Percentiles rank a stretch among this genome's conserved stretches.
Evolutionary conservation across 805 yeast genomes (phyloP).

Genomic region (Huiozyma sinensis): DNA sequence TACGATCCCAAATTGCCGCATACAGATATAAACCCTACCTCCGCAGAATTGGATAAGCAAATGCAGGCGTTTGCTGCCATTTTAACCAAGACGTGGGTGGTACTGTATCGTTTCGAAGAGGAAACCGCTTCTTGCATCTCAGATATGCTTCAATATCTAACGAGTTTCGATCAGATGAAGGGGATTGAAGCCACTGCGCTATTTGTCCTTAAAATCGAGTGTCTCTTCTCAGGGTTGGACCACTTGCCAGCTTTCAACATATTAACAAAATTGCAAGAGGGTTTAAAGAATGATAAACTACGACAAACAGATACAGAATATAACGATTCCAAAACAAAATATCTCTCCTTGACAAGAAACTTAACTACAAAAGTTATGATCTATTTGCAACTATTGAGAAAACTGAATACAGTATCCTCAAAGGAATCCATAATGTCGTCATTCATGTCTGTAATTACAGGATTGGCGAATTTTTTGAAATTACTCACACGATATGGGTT

Average conservation of each 20-base stretch:
- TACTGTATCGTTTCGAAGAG: constrained; percentile 82
- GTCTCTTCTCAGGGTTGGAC: constrained; percentile 70
- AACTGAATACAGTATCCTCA: constrained; percentile 32
- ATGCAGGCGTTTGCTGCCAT: constrained; percentile 58
- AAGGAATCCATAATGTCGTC: constrained; percentile 38
- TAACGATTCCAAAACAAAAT: not conserved
- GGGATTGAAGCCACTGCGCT: constrained; percentile 65
- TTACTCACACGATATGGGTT: constrained; percentile 73
- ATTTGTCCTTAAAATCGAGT: constrained; percentile 62
- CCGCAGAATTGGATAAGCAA: constrained; percentile 39
- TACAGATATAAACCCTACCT: constrained; percentile 31
- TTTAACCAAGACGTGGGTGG: constrained; percentile 66
- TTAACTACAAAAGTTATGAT: constrained; percentile 85
- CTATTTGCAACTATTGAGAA: constrained; percentile 73
- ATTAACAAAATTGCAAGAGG: not conserved
- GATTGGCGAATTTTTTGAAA: constrained; percentile 86
- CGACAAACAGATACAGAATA: not conserved
- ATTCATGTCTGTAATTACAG: constrained; percentile 72
- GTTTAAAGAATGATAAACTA: not conserved
- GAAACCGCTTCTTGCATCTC: constrained; percentile 81
- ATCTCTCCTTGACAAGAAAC: constrained; percentile 48
- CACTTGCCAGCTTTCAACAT: constrained; percentile 24
- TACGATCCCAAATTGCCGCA: constrained; percentile 14
- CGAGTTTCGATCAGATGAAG: constrained; percentile 54
- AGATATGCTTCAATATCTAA: constrained; percentile 79